phyloP scores from a whole-genome alignment of 148 eudicot species.

The Persicaria tinctoria region DNA sequence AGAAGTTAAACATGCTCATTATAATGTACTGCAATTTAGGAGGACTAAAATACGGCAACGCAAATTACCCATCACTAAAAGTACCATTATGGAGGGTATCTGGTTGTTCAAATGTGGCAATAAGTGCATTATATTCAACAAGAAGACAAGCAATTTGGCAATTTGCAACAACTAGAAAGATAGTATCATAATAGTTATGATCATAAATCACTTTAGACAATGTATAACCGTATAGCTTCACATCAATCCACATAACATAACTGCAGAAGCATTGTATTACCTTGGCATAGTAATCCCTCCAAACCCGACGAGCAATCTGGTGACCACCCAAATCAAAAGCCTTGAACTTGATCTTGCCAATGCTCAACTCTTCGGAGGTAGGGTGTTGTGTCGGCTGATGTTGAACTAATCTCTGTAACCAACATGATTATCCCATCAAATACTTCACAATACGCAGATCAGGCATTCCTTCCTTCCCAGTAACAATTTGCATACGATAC shows the following conservation, averaged over 20 bases:
- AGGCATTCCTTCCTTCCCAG: neutral
- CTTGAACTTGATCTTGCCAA: constrained; percentile 63
- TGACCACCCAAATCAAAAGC: constrained; percentile 85
- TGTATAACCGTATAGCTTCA: neutral
- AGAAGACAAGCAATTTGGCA: neutral
- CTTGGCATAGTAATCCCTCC: constrained; percentile 73
- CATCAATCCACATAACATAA: too few relatives aligned
- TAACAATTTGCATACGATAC: neutral
- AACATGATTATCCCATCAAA: neutral
- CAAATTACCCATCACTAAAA: neutral
- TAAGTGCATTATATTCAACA: neutral
- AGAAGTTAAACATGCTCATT: too few relatives aligned
- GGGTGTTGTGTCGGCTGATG: constrained; percentile 76
- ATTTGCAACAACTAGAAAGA: neutral
- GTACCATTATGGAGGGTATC: neutral
- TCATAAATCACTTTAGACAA: neutral
- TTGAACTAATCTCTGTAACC: constrained; percentile 47
- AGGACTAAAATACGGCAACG: too few relatives aligned
- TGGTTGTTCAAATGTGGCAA: neutral
- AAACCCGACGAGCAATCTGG: constrained; percentile 64
- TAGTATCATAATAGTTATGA: neutral
- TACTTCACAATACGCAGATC: neutral
- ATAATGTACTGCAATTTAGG: too few relatives aligned
- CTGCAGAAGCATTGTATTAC: constrained; percentile 13
- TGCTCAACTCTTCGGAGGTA: constrained; percentile 68